Conservation (phyloP, 768 basidiomycete species). For the Obba rivulosa region DNA sequence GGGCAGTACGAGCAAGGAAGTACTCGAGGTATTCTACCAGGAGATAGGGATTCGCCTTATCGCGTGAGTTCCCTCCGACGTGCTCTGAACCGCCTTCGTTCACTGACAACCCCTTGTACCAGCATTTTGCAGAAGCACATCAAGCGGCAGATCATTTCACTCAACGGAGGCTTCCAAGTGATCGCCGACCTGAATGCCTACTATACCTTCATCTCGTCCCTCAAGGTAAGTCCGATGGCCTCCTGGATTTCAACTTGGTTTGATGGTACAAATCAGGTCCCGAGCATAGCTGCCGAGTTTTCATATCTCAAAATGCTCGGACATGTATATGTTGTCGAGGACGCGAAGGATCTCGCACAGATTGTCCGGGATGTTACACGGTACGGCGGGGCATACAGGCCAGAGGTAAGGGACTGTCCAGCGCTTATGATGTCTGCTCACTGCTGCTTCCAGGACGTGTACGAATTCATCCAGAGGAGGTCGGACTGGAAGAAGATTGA, state of each 20-base stretch:
- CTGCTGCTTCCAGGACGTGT: constrained; percentile 60
- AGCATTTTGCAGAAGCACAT: constrained; percentile 96
- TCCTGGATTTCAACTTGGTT: background rate
- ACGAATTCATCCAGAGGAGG: constrained; percentile 91
- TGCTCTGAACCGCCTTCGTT: background rate
- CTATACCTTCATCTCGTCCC: constrained; percentile 78
- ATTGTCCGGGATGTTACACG: constrained; percentile 93
- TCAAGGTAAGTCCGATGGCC: constrained; percentile 51
- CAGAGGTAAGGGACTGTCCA: constrained; percentile 59
- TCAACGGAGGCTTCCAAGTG: constrained; percentile 90
- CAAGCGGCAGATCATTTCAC: constrained; percentile 94
- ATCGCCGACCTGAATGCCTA: constrained; percentile 96
- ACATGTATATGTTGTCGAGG: constrained; percentile 92
- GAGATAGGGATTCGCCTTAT: constrained; percentile 83
- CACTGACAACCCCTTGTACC: background rate
- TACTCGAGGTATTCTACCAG: constrained; percentile 96
- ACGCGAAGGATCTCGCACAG: constrained; percentile 93
- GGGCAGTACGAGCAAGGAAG: constrained; percentile 93
- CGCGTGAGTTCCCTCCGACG: constrained; percentile 14
- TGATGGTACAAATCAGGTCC: constrained; percentile 38
- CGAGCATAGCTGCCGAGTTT: constrained; percentile 83
- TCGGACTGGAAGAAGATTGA: constrained; percentile 99
- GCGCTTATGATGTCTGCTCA: background rate
- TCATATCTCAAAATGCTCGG: constrained; percentile 95
- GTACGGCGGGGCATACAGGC: constrained; percentile 91